These are phyloP conservation scores for Grifola frondosa DNA, from an alignment of 1,284 basidiomycete species.

Conservation along the genomic window DNA sequence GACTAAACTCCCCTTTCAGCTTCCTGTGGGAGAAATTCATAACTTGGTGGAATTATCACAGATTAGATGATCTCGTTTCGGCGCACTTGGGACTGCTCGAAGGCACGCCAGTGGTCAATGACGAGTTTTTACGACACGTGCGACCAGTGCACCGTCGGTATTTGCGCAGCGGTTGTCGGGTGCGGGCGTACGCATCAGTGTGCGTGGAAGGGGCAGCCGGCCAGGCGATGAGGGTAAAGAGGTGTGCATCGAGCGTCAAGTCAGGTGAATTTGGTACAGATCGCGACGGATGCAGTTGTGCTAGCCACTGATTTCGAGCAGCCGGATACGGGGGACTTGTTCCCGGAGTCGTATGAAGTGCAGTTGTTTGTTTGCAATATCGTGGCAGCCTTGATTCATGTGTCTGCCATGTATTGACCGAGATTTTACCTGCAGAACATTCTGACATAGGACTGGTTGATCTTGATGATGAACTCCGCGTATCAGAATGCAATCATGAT, in stretches of 20 bases:
- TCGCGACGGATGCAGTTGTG: conserved; percentile 56
- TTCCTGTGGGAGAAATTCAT: conserved; percentile 54
- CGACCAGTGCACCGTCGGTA: conserved; percentile 50
- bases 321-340: conserved; percentile 56
- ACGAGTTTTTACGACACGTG: conserved; percentile 52
- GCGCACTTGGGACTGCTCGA: conserved; percentile 44
- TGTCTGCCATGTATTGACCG: conserved; percentile 37
- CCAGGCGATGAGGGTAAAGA: conserved; percentile 32
- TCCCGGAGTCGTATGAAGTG: conserved; percentile 56
- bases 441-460: conserved; percentile 55
- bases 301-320: conserved; percentile 63
- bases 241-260: neutral
- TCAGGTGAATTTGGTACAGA: conserved; percentile 16
- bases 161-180: conserved; percentile 47
- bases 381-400: neutral
- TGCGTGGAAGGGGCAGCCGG: conserved; percentile 29
- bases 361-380: conserved; percentile 5
- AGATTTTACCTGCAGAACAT: conserved; percentile 68
- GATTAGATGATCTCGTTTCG: conserved; percentile 48
- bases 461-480: conserved; percentile 59
- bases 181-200: conserved; percentile 41
- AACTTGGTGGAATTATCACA: conserved; percentile 51
- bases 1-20: too few relatives aligned
- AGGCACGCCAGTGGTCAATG: conserved; percentile 59
- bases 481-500: conserved; percentile 52